Evolutionary conservation across 768 basidiomycete species (phyloP).

Genomic region (Lactarius hengduanensis): DNA sequence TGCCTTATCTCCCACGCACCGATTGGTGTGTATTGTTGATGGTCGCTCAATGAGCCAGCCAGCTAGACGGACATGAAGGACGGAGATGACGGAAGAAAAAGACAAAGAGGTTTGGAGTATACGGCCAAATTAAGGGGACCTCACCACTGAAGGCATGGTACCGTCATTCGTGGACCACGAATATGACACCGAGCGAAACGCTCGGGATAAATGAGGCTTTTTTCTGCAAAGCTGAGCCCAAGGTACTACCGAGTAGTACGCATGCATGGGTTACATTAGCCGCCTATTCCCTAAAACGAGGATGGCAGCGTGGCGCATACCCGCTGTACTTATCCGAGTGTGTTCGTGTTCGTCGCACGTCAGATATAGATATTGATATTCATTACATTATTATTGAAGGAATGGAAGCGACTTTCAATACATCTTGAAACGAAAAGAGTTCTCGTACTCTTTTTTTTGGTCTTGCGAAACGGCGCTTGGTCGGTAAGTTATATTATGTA

Average conservation of each 20-base stretch:
- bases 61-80: not conserved
- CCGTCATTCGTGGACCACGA: too few relatives aligned
- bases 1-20: not conserved
- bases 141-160: too few relatives aligned
- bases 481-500: not conserved
- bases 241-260: not conserved
- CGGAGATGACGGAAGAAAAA: not conserved
- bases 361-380: not conserved
- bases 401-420: not conserved
- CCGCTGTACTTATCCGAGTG: not conserved
- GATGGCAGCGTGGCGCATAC: not conserved
- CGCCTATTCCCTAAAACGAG: not conserved
- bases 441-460: not conserved
- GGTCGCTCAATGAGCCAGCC: not conserved
- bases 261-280: not conserved
- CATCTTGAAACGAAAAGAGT: not conserved
- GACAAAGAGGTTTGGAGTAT: not conserved
- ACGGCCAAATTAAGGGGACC: too few relatives aligned
- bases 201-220: not conserved
- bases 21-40: not conserved
- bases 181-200: not conserved
- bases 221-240: not conserved
- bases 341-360: conserved; percentile 1
- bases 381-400: not conserved
- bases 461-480: not conserved